Evolutionary conservation across 768 basidiomycete genomes (phyloP).

Genomic region (Scleroderma bovista): DNA sequence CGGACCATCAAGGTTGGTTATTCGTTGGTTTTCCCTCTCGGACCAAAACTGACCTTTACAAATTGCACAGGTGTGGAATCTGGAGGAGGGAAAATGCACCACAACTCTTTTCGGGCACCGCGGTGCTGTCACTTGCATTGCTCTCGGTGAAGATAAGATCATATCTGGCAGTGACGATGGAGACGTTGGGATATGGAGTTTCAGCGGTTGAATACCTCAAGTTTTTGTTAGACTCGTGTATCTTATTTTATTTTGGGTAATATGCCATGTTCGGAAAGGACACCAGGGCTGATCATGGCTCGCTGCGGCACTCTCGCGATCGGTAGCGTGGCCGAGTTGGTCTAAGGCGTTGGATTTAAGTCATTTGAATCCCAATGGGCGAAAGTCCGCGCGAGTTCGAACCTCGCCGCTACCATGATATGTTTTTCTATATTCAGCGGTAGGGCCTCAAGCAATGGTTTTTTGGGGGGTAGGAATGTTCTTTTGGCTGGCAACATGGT

Average conservation of each 20-base stretch:
- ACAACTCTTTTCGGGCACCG: slow-evolving; percentile 91
- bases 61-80: slow-evolving; percentile 75
- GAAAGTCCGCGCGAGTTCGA: slow-evolving; percentile 85
- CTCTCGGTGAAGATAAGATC: slow-evolving; percentile 90
- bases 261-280: no score
- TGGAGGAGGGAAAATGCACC: slow-evolving; percentile 81
- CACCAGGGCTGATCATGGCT: background rate
- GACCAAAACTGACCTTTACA: background rate
- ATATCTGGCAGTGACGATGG: slow-evolving; percentile 95
- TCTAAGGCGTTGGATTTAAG: slow-evolving; percentile 93
- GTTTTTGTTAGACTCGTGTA: background rate
- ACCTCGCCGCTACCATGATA: slow-evolving; percentile 73
- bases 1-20: slow-evolving; percentile 89
- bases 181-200: slow-evolving; percentile 81
- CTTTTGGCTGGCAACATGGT: no score
- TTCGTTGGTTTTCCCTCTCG: background rate
- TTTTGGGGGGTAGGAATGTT: no score
- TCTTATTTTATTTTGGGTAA: no score
- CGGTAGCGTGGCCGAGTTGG: slow-evolving; percentile 80
- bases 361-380: slow-evolving; percentile 73
- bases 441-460: no score
- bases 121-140: slow-evolving; percentile 88
- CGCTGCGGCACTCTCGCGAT: slow-evolving; percentile 8
- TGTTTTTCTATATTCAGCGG: slow-evolving; percentile 13
- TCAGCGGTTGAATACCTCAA: slow-evolving; percentile 31